A percentile compares a stretch with the other conserved stretches of the same genome.
phyloP scores from a whole-genome alignment of 257 asterid species.

The Solanum pennellii region DNA sequence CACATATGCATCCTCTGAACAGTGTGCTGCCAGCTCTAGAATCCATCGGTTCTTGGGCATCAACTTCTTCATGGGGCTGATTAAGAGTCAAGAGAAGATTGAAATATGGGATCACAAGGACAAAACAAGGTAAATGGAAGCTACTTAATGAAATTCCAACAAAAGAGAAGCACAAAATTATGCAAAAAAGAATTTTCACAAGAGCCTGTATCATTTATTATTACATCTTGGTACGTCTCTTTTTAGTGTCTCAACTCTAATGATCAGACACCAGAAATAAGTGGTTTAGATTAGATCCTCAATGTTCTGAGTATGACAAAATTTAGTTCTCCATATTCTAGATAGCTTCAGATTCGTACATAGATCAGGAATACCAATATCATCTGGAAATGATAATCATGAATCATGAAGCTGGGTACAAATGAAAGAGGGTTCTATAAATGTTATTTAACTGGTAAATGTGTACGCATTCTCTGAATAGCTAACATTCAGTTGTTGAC shows the following conservation, averaged over 20 bases:
- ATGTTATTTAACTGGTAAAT: background rate
- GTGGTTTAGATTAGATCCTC: background rate
- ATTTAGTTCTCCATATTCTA: background rate
- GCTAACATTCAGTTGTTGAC: background rate
- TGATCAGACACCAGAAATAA: background rate
- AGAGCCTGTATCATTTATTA: background rate
- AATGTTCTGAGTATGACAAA: background rate
- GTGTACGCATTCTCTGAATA: background rate
- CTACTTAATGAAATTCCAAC: background rate
- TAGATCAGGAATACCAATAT: background rate
- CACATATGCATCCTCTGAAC: conserved; percentile 71
- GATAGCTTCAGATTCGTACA: background rate
- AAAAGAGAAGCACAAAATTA: background rate
- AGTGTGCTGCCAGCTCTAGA: conserved; percentile 24
- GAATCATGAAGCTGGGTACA: background rate
- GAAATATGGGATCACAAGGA: background rate
- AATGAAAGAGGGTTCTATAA: background rate
- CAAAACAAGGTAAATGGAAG: background rate
- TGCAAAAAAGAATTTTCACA: background rate
- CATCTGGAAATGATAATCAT: background rate
- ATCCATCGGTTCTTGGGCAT: conserved; percentile 27
- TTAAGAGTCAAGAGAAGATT: conserved; percentile 1
- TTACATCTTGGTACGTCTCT: background rate
- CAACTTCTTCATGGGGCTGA: conserved; percentile 46
- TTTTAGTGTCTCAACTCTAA: background rate